Evolutionary conservation across 257 asterid genomes (phyloP), one percentile per base, ranked within the genome.

Genomic region (Solanum raphanifolium): DNA sequence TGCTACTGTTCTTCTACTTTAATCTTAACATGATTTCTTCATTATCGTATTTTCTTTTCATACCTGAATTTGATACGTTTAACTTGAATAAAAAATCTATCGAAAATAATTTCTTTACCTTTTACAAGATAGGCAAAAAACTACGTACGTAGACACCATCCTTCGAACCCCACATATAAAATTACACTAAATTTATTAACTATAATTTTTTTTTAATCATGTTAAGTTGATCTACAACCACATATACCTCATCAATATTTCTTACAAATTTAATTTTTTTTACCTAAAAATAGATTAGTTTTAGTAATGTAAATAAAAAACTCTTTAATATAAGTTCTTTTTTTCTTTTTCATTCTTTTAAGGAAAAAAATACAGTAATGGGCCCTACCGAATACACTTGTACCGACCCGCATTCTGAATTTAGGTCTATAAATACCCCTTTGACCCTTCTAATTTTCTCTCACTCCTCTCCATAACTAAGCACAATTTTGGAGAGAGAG

Each of bases 121-220:
- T 52, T 52, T 0, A 52, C 23, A 16, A 52, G 20, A 52, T 52
- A 52, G 23, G 1, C 23, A 16, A 1, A 52, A 52, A 52, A 52
- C 0, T 52, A 0, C 0, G 0, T 48, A 48, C 9, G 2, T 52
- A 65, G 1, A 11, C 16, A n/a, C 1, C 13, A 60, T 25, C 15
- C 12, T 9, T 9, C 1, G 4, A 0, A 25, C 1, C 0, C 18
- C 73, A 25, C 34, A 2, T 4, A 66, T 66, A 4, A 25, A 65
- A 65, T 11, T 65, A 65, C 1, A 65, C 73, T 11, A 5, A n/a
- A 3, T 66, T 66, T 66, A 11, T 66, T n/a, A 4, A 4, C 7
- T n/a, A 2, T 10, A 48, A 48, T 7, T 65, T 5, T 65, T 31
- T 2, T 71, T 31, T 1, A 12, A 71, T 71, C 38, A 31, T 5